A percentile compares a stretch with the other conserved stretches of the same genome.
phyloP scores from a whole-genome alignment of 2,329 filamentous ascomycete species.

The Trichoderma cornu-damae region DNA sequence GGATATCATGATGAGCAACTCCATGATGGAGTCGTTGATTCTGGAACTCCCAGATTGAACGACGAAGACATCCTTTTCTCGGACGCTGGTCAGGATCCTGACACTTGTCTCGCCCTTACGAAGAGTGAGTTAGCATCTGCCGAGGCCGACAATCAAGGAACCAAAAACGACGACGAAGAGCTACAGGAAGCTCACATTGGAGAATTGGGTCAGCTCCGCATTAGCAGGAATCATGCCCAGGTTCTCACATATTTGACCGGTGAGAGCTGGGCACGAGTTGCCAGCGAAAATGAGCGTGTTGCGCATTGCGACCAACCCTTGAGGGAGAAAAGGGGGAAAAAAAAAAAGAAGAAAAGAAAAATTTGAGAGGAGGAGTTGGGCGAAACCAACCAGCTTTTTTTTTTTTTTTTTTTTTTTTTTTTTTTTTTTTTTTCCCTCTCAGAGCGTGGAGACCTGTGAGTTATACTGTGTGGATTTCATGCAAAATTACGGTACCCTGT shows the following conservation, averaged over 20 bases:
- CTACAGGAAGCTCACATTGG: constrained; percentile 53
- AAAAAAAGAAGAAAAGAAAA: constrained; percentile 24
- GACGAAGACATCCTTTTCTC: constrained; percentile 98
- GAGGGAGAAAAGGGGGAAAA: not conserved
- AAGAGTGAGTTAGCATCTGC: constrained; percentile 21
- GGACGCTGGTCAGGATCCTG: constrained; percentile 68
- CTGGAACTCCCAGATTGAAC: constrained; percentile 92
- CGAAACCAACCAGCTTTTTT: constrained; percentile 17
- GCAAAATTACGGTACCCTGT: not conserved
- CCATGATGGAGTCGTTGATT: constrained; percentile 99
- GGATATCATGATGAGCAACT: constrained; percentile 97
- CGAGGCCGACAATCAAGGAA: constrained; percentile 15
- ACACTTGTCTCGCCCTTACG: constrained; percentile 64
- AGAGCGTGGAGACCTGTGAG: constrained; percentile 4
- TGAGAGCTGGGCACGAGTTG: constrained; percentile 61
- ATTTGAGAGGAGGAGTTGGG: constrained; percentile 5
- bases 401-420: constrained; percentile 18
- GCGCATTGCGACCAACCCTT: constrained; percentile 46
- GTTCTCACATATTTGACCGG: constrained; percentile 62
- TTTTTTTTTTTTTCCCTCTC: not conserved
- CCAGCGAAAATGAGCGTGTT: constrained; percentile 64
- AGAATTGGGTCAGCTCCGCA: constrained; percentile 64
- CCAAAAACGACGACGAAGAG: constrained; percentile 16
- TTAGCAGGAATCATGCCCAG: constrained; percentile 60
- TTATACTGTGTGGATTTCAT: constrained; percentile 6